phyloP scores from a whole-genome alignment of 2,329 filamentous ascomycete genomes.

The Orbilia blumenaviensis region DNA sequence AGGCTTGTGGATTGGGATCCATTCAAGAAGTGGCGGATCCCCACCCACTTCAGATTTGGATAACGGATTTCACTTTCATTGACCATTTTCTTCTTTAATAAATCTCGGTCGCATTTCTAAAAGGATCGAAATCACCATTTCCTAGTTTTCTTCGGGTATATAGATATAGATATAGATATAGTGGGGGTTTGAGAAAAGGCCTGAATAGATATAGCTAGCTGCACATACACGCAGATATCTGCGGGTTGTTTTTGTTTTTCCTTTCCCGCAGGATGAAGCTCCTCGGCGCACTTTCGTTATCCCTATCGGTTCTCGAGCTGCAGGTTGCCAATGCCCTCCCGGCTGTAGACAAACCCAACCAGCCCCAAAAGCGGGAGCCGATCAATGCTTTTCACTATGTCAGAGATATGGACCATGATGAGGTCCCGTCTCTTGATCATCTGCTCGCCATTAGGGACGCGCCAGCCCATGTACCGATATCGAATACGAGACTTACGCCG shows the following conservation, averaged over 20 bases:
- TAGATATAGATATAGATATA: too few species aligned
- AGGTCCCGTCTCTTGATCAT: constrained; percentile 15
- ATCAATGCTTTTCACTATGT: neutral
- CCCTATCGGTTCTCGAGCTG: neutral
- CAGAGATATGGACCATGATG: neutral
- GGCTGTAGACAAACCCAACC: neutral
- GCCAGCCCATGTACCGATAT: constrained; percentile 10
- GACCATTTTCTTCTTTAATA: too few species aligned
- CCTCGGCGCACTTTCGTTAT: neutral
- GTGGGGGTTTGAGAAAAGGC: too few species aligned
- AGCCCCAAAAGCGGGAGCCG: neutral
- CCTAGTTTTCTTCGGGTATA: too few species aligned
- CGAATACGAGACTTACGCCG: constrained; percentile 5
- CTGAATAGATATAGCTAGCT: too few species aligned
- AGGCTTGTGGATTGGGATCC: neutral
- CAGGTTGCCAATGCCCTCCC: neutral
- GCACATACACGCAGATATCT: too few species aligned
- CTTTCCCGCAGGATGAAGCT: neutral
- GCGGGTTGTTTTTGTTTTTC: too few species aligned
- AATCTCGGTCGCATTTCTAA: too few species aligned
- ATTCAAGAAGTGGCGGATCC: neutral
- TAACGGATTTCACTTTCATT: neutral
- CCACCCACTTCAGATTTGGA: neutral
- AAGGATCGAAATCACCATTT: too few species aligned
- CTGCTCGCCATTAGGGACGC: constrained; percentile 36